Evolutionary conservation across 805 yeast genomes (phyloP).

Genomic region (Groenewaldozyma salmanticensis): DNA sequence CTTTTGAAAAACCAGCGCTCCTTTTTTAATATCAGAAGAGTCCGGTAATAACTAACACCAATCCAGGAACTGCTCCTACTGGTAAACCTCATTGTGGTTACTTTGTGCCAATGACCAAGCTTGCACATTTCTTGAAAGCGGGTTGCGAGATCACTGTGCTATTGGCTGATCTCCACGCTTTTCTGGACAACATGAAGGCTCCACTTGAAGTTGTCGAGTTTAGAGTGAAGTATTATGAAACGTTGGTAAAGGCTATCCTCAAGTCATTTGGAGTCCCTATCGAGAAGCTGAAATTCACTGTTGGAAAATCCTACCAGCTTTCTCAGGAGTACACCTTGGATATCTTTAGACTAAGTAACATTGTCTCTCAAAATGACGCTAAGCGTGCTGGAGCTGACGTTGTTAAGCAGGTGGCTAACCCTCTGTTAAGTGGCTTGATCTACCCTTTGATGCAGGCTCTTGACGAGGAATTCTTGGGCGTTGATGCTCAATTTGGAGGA

Average conservation of each 20-base stretch:
- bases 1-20: too few relatives aligned
- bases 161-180: conserved; percentile 93
- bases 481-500: conserved; percentile 96
- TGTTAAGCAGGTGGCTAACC: conserved; percentile 93
- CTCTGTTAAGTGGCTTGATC: conserved; percentile 83
- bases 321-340: conserved; percentile 76
- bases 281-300: conserved; percentile 72
- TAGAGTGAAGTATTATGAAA: conserved; percentile 87
- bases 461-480: conserved; percentile 82
- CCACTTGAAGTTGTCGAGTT: conserved; percentile 81
- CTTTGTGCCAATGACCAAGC: conserved; percentile 94
- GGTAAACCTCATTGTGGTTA: conserved; percentile 99
- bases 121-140: conserved; percentile 90
- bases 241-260: conserved; percentile 73
- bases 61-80: conserved; percentile 74
- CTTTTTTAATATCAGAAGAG: not conserved
- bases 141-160: conserved; percentile 91
- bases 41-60: not conserved
- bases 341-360: conserved; percentile 72
- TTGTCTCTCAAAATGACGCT: conserved; percentile 89
- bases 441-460: conserved; percentile 98
- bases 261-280: conserved; percentile 84
- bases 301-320: conserved; percentile 87
- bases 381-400: conserved; percentile 99
- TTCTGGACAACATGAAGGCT: conserved; percentile 96